These are phyloP conservation scores for Aquilaria sinensis DNA, from an alignment of 345 rosid genomes.

Conservation along the genomic window DNA sequence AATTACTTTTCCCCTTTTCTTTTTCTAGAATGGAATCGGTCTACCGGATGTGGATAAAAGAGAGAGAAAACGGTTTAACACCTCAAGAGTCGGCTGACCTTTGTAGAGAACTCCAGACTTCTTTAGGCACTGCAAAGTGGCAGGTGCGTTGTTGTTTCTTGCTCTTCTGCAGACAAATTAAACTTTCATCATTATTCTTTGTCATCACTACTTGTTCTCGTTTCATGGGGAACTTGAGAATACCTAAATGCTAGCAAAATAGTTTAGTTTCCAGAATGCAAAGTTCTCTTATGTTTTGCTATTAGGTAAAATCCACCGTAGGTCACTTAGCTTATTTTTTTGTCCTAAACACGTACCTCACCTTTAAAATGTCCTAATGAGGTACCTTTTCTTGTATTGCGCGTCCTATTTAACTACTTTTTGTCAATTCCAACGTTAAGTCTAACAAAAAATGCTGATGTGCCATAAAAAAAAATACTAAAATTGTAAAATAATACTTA, in stretches of 20 bases:
- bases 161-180: not conserved
- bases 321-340: not conserved
- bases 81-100: slow-evolving; percentile 38
- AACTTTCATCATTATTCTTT: not conserved
- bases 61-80: slow-evolving; percentile 35
- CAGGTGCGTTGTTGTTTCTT: slow-evolving; percentile 39
- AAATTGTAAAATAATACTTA: too few species aligned
- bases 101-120: slow-evolving; percentile 68
- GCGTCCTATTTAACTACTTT: too few species aligned
- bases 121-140: slow-evolving; percentile 91
- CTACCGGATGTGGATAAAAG: slow-evolving; percentile 62
- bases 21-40: slow-evolving; percentile 81
- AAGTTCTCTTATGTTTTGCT: not conserved
- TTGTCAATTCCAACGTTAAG: too few species aligned
- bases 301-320: not conserved
- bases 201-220: not conserved
- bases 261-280: not conserved
- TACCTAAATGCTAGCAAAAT: not conserved
- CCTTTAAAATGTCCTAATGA: too few species aligned
- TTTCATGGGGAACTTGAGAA: not conserved
- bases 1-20: not conserved
- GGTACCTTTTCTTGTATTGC: too few species aligned
- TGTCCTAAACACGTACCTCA: too few species aligned
- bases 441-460: too few species aligned
- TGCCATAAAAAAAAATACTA: too few species aligned